These are phyloP conservation scores for Lasiodiplodia theobromae DNA, from an alignment of 2,329 filamentous ascomycete genomes.

Conservation along the genomic window DNA sequence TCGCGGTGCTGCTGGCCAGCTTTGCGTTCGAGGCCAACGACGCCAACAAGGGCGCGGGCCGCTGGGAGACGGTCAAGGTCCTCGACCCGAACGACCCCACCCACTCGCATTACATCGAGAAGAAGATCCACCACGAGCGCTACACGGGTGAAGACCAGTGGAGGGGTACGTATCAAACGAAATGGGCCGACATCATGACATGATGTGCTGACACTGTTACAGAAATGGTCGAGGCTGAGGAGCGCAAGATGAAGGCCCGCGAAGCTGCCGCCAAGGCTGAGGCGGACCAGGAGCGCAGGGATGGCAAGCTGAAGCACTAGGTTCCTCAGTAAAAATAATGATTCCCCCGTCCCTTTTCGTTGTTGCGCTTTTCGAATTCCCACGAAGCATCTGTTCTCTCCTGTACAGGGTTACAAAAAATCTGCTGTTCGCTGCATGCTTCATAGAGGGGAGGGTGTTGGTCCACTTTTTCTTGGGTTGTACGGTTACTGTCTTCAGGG, in stretches of 20 bases:
- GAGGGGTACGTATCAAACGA: constrained; percentile 69
- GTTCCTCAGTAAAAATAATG: constrained; percentile 1
- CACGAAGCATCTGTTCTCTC: background rate
- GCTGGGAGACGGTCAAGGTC: constrained; percentile 86
- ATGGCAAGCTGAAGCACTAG: constrained; percentile 34
- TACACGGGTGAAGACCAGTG: constrained; percentile 92
- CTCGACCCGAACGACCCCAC: constrained; percentile 81
- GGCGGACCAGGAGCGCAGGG: constrained; percentile 37
- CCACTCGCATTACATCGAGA: constrained; percentile 84
- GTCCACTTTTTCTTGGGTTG: background rate
- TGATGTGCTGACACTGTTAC: constrained; percentile 29
- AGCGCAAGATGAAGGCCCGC: constrained; percentile 65
- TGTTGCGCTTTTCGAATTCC: constrained; percentile 6
- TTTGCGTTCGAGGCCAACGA: constrained; percentile 85
- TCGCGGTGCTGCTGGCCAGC: constrained; percentile 81
- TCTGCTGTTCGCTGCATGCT: background rate
- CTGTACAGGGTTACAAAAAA: constrained; percentile 1
- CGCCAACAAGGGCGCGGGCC: constrained; percentile 74
- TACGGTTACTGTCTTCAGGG: constrained; percentile 3
- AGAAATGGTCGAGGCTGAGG: constrained; percentile 87
- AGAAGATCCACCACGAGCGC: constrained; percentile 84
- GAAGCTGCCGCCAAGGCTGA: constrained; percentile 45
- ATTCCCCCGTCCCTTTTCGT: background rate
- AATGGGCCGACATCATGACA: constrained; percentile 23
- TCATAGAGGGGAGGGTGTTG: constrained; percentile 6